Percentiles rank a stretch among this genome's conserved stretches.
Evolutionary conservation across 1,284 basidiomycete species (phyloP).

Genomic region (Puccinia novopanici): DNA sequence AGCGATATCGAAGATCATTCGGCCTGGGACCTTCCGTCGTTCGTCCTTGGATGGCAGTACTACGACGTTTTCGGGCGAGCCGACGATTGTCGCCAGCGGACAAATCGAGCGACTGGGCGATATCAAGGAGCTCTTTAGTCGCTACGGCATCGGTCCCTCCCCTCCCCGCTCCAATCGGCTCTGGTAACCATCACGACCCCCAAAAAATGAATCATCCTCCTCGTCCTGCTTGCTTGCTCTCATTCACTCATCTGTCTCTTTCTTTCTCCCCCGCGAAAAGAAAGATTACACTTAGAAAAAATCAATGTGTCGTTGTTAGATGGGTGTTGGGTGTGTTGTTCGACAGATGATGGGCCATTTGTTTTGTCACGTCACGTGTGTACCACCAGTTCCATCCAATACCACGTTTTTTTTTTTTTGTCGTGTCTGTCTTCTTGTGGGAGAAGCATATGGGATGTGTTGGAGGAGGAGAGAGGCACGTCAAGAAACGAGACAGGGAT

Average conservation of each 20-base stretch:
- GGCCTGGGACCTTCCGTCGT: slow-evolving; percentile 6
- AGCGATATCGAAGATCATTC: slow-evolving; percentile 40
- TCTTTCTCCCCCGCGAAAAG: neutral
- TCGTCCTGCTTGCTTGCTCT: neutral
- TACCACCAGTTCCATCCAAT: too few relatives aligned
- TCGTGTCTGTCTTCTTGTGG: too few relatives aligned
- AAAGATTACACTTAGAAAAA: too few relatives aligned
- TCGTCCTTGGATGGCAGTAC: slow-evolving; percentile 3
- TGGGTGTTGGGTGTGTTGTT: too few relatives aligned
- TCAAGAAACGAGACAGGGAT: too few relatives aligned
- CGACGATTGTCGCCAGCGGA: slow-evolving; percentile 46
- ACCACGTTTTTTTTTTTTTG: too few relatives aligned
- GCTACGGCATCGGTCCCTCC: slow-evolving; percentile 28
- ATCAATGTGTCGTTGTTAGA: too few relatives aligned
- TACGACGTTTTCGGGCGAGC: slow-evolving; percentile 40
- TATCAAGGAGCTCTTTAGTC: slow-evolving; percentile 25
- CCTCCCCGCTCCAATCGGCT: neutral
- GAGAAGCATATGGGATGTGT: too few relatives aligned
- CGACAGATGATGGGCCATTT: too few relatives aligned
- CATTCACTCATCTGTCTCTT: neutral
- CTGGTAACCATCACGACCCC: neutral
- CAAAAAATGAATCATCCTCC: neutral
- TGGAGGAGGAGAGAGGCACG: too few relatives aligned
- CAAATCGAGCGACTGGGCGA: slow-evolving; percentile 36
- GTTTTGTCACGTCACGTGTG: too few relatives aligned